These are phyloP conservation scores for Tardiomyces blankii DNA, from an alignment of 1,139 yeast genomes.

Conservation along the genomic window DNA sequence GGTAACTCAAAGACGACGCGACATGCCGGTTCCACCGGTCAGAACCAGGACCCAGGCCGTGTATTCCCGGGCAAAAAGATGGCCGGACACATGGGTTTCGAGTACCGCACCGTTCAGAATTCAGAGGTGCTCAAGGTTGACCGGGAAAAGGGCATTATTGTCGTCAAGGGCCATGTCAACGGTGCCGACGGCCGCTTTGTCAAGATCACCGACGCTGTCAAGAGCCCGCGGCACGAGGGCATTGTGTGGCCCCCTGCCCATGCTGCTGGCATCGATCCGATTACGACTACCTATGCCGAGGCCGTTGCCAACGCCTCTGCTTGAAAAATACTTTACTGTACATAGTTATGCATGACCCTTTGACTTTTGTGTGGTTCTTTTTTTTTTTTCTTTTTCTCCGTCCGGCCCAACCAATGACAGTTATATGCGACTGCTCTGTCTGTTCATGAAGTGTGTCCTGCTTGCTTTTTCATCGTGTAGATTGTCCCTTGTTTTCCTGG, in stretches of 20 bases:
- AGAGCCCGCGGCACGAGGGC: slow-evolving; percentile 16
- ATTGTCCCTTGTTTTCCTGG: no score
- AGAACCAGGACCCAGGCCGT: slow-evolving; percentile 91
- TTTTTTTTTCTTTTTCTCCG: no score
- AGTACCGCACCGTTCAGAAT: slow-evolving; percentile 64
- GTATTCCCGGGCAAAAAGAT: slow-evolving; percentile 93
- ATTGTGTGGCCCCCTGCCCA: background rate
- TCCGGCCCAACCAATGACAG: no score
- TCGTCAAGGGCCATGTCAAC: slow-evolving; percentile 83
- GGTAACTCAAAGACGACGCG: slow-evolving; percentile 94
- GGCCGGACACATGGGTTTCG: slow-evolving; percentile 96
- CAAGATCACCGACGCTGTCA: slow-evolving; percentile 67
- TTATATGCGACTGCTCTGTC: no score
- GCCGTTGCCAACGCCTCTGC: no score
- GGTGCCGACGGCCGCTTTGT: slow-evolving; percentile 78
- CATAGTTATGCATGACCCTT: no score
- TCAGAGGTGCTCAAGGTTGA: slow-evolving; percentile 68
- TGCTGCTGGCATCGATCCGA: background rate
- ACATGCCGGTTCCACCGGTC: slow-evolving; percentile 96
- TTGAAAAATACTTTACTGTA: no score
- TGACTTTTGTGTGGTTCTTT: no score
- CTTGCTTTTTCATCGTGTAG: no score
- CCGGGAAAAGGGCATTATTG: slow-evolving; percentile 67
- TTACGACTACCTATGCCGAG: background rate
- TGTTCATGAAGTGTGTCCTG: no score